Percentiles rank a stretch among this genome's conserved stretches.
Evolutionary conservation across 257 asterid genomes (phyloP).

Genomic region (Ligustrum vulgare): DNA sequence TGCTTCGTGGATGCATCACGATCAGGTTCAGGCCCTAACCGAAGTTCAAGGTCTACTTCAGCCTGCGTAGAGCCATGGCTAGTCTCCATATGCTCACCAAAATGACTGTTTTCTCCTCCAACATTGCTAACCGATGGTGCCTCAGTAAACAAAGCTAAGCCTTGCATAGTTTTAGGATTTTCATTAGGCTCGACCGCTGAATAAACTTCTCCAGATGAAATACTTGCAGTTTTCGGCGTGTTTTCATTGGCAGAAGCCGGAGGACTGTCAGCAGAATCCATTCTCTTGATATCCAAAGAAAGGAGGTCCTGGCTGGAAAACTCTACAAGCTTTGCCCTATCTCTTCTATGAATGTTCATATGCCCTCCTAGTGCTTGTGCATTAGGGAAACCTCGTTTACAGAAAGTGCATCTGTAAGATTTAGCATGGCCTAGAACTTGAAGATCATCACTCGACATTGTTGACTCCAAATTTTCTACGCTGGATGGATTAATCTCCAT

Average conservation of each 20-base stretch:
- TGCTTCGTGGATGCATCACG: constrained; percentile 21
- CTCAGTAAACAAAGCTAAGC: constrained; percentile 29
- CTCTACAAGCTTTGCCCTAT: constrained; percentile 60
- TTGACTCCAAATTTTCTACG: constrained; percentile 24
- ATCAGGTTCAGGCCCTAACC: constrained; percentile 45
- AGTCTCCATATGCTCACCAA: constrained; percentile 16
- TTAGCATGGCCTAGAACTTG: constrained; percentile 27
- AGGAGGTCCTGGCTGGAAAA: constrained; percentile 30
- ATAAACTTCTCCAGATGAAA: background rate
- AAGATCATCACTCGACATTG: constrained; percentile 24
- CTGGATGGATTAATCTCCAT: constrained; percentile 41
- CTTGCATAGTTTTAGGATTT: background rate
- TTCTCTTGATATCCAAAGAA: constrained; percentile 26
- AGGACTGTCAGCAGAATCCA: constrained; percentile 8
- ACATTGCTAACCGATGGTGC: constrained; percentile 15
- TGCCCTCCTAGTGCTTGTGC: constrained; percentile 87
- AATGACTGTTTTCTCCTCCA: background rate
- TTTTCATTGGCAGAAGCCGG: background rate
- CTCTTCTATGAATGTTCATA: constrained; percentile 77
- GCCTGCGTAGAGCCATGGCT: background rate
- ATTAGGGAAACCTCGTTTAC: constrained; percentile 65
- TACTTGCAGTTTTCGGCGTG: background rate
- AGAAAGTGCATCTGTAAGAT: constrained; percentile 54
- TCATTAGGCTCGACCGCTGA: background rate
- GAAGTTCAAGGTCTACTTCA: constrained; percentile 51